Evolutionary conservation across 2,329 filamentous ascomycete species (phyloP).

Genomic region (Phialophora chinensis): DNA sequence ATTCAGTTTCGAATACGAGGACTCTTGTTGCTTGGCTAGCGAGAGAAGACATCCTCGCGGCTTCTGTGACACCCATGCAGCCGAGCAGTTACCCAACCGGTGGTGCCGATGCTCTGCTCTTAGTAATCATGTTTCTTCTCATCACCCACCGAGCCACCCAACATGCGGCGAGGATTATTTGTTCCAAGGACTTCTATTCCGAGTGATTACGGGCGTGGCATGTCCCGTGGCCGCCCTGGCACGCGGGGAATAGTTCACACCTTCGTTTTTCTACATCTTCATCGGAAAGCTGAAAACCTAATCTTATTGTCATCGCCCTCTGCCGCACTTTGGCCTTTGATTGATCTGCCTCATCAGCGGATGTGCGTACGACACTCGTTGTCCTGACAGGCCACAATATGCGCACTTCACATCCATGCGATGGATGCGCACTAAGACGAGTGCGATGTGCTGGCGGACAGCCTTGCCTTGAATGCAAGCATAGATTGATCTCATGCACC

Average conservation of each 20-base stretch:
- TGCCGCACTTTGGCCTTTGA: background rate
- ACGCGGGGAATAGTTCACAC: background rate
- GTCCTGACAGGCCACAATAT: background rate
- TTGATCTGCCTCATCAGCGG: background rate
- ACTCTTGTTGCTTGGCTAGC: no score
- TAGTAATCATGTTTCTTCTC: background rate
- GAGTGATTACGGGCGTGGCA: background rate
- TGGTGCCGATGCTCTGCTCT: background rate
- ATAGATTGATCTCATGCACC: slow-evolving; percentile 10
- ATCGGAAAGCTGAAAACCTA: background rate
- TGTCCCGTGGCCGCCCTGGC: no score
- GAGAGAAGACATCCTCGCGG: background rate
- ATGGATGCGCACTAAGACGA: slow-evolving; percentile 11
- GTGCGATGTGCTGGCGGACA: slow-evolving; percentile 15
- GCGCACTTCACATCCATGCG: slow-evolving; percentile 19
- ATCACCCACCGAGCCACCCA: background rate
- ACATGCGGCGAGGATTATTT: background rate
- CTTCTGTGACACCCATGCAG: background rate
- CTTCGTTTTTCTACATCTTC: background rate
- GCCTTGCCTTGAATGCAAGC: slow-evolving; percentile 17
- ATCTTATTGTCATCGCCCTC: background rate
- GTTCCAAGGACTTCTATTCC: background rate
- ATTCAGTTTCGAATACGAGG: no score
- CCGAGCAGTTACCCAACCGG: no score
- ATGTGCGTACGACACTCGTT: background rate